phyloP scores from a whole-genome alignment of 2,329 filamentous ascomycete genomes.

The Ramularia endophylla region DNA sequence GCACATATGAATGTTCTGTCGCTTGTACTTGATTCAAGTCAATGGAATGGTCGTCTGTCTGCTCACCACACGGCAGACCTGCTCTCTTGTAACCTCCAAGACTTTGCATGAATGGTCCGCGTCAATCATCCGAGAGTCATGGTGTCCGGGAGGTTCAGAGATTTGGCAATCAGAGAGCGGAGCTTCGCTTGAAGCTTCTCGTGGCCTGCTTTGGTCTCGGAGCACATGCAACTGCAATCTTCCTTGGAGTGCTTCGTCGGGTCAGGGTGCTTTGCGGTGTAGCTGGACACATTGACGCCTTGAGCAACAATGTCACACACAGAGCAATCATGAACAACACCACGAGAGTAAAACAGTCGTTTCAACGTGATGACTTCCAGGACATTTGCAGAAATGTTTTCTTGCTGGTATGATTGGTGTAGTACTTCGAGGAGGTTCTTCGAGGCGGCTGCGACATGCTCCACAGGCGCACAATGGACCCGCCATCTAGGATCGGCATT shows the following conservation, averaged over 20 bases:
- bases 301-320: neutral
- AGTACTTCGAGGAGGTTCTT: slow-evolving; percentile 3
- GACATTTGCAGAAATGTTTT: slow-evolving; percentile 1
- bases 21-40: too few species aligned
- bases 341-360: neutral
- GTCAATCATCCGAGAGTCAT: too few species aligned
- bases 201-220: neutral
- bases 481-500: neutral
- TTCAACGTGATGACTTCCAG: slow-evolving; percentile 3
- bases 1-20: too few species aligned
- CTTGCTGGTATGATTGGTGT: neutral
- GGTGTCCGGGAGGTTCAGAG: too few species aligned
- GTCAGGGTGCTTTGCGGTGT: too few species aligned
- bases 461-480: too few species aligned
- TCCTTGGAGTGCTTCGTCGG: neutral
- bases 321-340: neutral
- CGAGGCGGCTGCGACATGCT: neutral
- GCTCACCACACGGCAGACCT: too few species aligned
- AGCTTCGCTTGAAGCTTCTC: neutral
- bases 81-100: too few species aligned
- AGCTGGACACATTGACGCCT: too few species aligned
- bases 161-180: neutral
- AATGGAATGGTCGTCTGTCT: too few species aligned
- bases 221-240: neutral
- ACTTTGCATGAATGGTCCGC: too few species aligned